Evolutionary conservation across 192 early-diverging fungal genomes (phyloP), one percentile per base, ranked within the genome.

Genomic region (Lunasporangiospora selenospora): DNA sequence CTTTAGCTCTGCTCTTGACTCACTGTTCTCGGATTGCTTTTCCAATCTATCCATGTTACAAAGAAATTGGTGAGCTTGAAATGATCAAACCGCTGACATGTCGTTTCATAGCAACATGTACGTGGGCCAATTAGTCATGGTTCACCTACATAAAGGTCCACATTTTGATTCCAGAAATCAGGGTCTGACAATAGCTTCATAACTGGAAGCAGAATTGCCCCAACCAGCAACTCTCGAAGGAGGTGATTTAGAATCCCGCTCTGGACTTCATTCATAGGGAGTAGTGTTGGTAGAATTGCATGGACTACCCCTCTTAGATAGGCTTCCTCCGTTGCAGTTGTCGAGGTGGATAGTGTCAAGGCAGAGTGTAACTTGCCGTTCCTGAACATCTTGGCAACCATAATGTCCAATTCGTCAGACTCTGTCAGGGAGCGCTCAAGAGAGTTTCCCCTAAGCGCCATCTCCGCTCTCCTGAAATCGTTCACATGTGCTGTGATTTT

Each of bases 161-260:
- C 70, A 15, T 86, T 81, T 58, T 92, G 87, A 71, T 97, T 96
- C 83, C 90, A 88, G 38, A 87, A 96, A 70, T 97, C 94, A 1
- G 95, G 91, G 41, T 97, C 95, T 0, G 88, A 79, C 27, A 96
- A 36, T 33, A 82, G 80, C 16, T 86, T 75, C 24, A 95, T 57
- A 0, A 90, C 44, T 1, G 93, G 92, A 26, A 84, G 80, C 7
- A 98, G 40, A 8, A 97, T 67, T 0, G 87, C 80, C 11, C 88
- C 85, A 1, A 80, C 78, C 10, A 95, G 52, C 9, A 98, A 70
- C 65, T 98, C 96, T 11, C 93, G 76, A 3, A 96, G 59, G 13
- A 97, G 50, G 24, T 86, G 64, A 11, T 77, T 58, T 44, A 94
- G 80, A 16, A 88, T 75, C 3, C 60, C 67, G 48, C 88, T 88